These are phyloP conservation scores for Cymbopogon citratus DNA, from an alignment of 176 grass and related monocot genomes.

Conservation along the genomic window DNA sequence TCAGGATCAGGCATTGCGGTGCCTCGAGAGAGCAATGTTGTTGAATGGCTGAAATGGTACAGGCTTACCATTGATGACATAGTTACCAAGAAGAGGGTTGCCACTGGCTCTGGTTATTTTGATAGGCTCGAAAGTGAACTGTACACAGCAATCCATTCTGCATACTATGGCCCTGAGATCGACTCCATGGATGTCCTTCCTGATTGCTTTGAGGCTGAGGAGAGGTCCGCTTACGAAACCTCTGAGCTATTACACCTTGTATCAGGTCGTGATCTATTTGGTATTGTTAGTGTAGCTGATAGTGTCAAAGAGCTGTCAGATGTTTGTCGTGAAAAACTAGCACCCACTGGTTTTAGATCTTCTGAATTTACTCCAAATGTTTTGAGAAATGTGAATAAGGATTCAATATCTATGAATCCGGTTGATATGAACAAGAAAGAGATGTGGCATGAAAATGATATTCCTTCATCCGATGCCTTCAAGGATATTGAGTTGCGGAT, in stretches of 20 bases:
- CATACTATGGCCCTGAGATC: constrained; percentile 74
- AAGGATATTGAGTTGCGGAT: constrained; percentile 76
- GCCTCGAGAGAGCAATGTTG: constrained; percentile 67
- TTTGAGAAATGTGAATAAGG: constrained; percentile 18
- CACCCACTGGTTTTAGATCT: constrained; percentile 3
- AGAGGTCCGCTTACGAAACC: constrained; percentile 72
- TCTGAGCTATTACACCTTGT: constrained; percentile 91
- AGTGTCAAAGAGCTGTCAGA: constrained; percentile 36
- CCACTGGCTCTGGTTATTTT: constrained; percentile 64
- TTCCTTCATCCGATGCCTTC: constrained; percentile 46
- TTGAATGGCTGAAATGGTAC: constrained; percentile 97
- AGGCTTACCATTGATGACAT: constrained; percentile 73
- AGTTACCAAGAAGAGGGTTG: constrained; percentile 62
- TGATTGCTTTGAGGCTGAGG: constrained; percentile 90
- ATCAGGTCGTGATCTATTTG: constrained; percentile 88
- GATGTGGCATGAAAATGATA: background rate
- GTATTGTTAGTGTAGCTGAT: constrained; percentile 58
- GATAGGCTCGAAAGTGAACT: constrained; percentile 83
- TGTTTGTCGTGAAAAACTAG: constrained; percentile 46
- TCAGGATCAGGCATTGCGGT: constrained; percentile 50
- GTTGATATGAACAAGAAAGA: constrained; percentile 29
- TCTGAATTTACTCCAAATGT: constrained; percentile 10
- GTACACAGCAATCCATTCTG: constrained; percentile 68
- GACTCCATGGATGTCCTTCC: constrained; percentile 80
- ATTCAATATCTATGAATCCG: background rate